Base-by-base conservation (phyloP, 2,329 filamentous ascomycete genomes). In the Epichloe festucae region DNA sequence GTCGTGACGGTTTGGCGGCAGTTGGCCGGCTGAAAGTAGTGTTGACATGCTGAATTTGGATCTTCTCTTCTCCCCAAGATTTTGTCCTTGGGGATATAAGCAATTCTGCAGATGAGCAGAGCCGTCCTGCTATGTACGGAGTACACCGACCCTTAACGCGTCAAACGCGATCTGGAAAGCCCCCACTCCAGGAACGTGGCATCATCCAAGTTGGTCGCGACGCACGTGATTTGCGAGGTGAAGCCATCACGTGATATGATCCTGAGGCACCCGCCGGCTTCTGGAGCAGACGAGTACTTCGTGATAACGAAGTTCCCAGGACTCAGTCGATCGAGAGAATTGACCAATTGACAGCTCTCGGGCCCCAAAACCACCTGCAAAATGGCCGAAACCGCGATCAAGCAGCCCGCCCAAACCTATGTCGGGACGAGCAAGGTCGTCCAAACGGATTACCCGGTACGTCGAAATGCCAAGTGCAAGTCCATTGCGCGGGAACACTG, bases 381-480 rank as follows among this genome's bases (percentile, higher is more conserved):
- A 60, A 70, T 70, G 68, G 65, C 66, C 56, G 66, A 69, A 54
- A 66, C 59, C 56, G 60, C 62, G 61, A 67, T 63, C 54, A 70
- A 69, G 60, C 65, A 67, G 61, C 56, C 57, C 58, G 40, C 54
- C 40, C 53, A 63, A 53, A 64, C 68, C 49, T 70, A 62, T 55
- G 61, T 66, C 52, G 68, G 66, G 53, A 63, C 67, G 53, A 84
- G 85, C 67, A 94, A 93, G 80, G 78, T 82, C 66, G 73, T 89
- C 61, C 77, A 84, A 67, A 87, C 87, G 62, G 84, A 93, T 55
- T 97, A 87, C 69, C 91, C 91, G 53, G 93, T 97, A 74, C 64
- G 87, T 75, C 51, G 52, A 31, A 50, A 6, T 46, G 15, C 56
- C 56, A 49, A 54, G 56, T 58, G 57, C 34, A 46, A 40, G 51